Conservation (phyloP, 2,329 filamentous ascomycete species). For the Emergomyces pasteurianus region DNA sequence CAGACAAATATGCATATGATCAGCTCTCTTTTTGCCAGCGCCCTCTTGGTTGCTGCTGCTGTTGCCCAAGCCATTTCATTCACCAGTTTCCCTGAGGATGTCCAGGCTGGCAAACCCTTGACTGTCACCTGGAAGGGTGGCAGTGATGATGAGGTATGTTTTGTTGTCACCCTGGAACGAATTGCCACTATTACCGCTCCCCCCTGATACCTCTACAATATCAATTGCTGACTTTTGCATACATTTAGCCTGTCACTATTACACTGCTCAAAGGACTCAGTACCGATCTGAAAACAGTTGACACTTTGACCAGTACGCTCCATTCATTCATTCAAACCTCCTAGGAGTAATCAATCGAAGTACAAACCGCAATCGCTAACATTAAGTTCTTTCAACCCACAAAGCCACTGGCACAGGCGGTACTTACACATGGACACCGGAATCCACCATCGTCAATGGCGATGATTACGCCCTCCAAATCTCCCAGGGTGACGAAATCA, state of each 20-base stretch:
- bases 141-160: conserved; percentile 17
- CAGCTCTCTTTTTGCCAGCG: conserved; percentile 36
- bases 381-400: neutral
- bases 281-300: conserved; percentile 39
- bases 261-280: conserved; percentile 43
- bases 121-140: conserved; percentile 39
- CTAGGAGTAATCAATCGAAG: neutral
- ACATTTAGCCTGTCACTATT: conserved; percentile 39
- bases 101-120: conserved; percentile 38
- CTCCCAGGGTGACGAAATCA: conserved; percentile 38
- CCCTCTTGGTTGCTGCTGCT: conserved; percentile 33
- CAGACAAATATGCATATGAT: conserved; percentile 40
- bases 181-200: neutral
- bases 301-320: conserved; percentile 37
- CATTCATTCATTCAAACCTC: neutral
- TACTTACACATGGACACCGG: conserved; percentile 41
- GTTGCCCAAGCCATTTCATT: conserved; percentile 39
- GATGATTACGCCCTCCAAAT: conserved; percentile 49
- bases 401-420: conserved; percentile 34
- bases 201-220: neutral
- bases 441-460: conserved; percentile 30
- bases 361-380: neutral
- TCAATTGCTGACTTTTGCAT: conserved; percentile 8
- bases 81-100: conserved; percentile 38
- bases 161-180: neutral